These are phyloP conservation scores for Fusarium luffae DNA, from an alignment of 2,329 filamentous ascomycete genomes.

Conservation along the genomic window DNA sequence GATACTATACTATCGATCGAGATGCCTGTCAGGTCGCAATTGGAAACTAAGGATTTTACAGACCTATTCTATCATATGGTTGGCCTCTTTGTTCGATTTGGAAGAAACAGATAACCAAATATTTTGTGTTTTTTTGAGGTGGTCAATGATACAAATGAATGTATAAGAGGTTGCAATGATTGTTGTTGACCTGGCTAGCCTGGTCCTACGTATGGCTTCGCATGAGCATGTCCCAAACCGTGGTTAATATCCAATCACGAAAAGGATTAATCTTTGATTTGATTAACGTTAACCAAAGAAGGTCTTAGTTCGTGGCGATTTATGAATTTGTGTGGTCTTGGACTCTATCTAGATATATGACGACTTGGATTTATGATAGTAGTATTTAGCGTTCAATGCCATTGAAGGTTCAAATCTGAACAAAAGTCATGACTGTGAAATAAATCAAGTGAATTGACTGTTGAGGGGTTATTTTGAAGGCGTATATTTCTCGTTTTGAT, in stretches of 20 bases:
- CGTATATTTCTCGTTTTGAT: not conserved
- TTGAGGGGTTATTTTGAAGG: not conserved
- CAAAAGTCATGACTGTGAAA: not conserved
- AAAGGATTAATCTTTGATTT: no score
- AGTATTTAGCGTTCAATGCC: not conserved
- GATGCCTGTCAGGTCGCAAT: not conserved
- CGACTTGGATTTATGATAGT: conserved; percentile 1
- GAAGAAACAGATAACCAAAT: not conserved
- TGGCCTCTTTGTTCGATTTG: not conserved
- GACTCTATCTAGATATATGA: conserved; percentile 20
- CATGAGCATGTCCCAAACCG: not conserved
- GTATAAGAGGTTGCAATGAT: not conserved
- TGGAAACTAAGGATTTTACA: not conserved
- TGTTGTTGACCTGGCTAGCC: not conserved
- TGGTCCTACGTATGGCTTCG: not conserved
- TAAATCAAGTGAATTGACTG: not conserved
- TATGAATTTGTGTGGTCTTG: not conserved
- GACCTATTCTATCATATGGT: not conserved
- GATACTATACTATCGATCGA: not conserved
- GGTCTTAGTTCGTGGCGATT: not conserved
- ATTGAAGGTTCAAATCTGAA: not conserved
- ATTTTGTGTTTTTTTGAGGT: not conserved
- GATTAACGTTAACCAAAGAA: not conserved
- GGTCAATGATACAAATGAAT: not conserved
- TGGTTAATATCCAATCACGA: not conserved